phyloP scores from a whole-genome alignment of 2,329 filamentous ascomycete species.

The Phialophora chinensis region DNA sequence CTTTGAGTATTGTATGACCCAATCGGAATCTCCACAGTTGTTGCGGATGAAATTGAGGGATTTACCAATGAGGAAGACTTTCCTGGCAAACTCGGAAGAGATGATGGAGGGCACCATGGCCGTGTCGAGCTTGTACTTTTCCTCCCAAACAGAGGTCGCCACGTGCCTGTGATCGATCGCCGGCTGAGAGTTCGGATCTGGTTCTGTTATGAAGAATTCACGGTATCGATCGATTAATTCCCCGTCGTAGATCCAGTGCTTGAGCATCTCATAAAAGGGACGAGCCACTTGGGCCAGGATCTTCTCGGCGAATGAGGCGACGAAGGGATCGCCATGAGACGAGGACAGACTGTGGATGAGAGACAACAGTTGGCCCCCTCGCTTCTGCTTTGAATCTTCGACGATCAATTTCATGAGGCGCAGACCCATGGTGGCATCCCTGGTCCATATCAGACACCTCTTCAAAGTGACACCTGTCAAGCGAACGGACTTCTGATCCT shows the following conservation, averaged over 20 bases:
- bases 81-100: constrained; percentile 89
- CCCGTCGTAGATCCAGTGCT: constrained; percentile 97
- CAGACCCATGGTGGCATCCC: constrained; percentile 94
- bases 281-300: constrained; percentile 84
- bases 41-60: constrained; percentile 98
- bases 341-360: constrained; percentile 92
- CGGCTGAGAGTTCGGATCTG: constrained; percentile 63
- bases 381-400: constrained; percentile 80
- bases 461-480: constrained; percentile 93
- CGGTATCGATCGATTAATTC: constrained; percentile 94
- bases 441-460: constrained; percentile 94
- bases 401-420: constrained; percentile 93
- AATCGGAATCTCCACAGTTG: constrained; percentile 88
- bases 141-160: constrained; percentile 94
- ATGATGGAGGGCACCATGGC: constrained; percentile 93
- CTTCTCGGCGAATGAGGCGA: constrained; percentile 89
- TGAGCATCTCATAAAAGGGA: constrained; percentile 95
- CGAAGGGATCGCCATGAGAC: constrained; percentile 93
- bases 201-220: constrained; percentile 94
- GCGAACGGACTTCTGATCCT: constrained; percentile 71
- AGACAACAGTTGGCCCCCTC: constrained; percentile 89
- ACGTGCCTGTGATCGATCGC: constrained; percentile 55
- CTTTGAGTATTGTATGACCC: constrained; percentile 96
- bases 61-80: constrained; percentile 96
- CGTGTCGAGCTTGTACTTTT: constrained; percentile 87